Evolutionary conservation across 2,329 filamentous ascomycete genomes (phyloP), one percentile per base, ranked within the genome.

Genomic region (Blumeria hordei): DNA sequence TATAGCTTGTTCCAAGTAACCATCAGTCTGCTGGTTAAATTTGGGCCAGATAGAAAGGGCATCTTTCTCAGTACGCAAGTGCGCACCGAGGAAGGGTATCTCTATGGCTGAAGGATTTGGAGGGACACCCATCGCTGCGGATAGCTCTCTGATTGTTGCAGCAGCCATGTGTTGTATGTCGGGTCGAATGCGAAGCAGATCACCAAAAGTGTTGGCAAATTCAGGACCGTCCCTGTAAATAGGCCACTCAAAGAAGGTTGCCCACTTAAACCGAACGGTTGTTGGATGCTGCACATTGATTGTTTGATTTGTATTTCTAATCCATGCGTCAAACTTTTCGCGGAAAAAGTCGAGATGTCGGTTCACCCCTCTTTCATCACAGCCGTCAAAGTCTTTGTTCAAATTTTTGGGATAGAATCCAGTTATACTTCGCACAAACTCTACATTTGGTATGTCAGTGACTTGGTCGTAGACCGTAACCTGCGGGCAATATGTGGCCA

Each of bases 11-110:
- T 65, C 58, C 12, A 72, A 59, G 57, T 72, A 73, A 0, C 67
- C 67, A 6, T 64, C 58, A 28, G 62, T 67, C 60, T 74, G 72
- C 16, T 64, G 64, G 1, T 69, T 64, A 57, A 67, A 73, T 4
- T 67, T 64, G 3, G 71, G 71, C 72, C 72, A 74, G 56, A 68
- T 66, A n/a, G 63, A 64, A 21, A 73, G 59, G 1, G 71, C 70
- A 55, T 74, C 71, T 55, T 63, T 68, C 59, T 74, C 72, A 5
- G 71, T 72, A n/a, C 72, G 66, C 4, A 74, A 62, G 58, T 74
- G 72, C 9, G 72, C 64, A 3, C 71, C 71, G n/a, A 63, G 59
- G 32, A 58, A 64, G 36, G 58, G 58, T 11, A 58, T 56, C 11
- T 59, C 50, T 11, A 61, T 55, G 6, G 18, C 34, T 33, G 49